phyloP scores from a whole-genome alignment of 208 protist species.

The Leishmania amazonensis region DNA sequence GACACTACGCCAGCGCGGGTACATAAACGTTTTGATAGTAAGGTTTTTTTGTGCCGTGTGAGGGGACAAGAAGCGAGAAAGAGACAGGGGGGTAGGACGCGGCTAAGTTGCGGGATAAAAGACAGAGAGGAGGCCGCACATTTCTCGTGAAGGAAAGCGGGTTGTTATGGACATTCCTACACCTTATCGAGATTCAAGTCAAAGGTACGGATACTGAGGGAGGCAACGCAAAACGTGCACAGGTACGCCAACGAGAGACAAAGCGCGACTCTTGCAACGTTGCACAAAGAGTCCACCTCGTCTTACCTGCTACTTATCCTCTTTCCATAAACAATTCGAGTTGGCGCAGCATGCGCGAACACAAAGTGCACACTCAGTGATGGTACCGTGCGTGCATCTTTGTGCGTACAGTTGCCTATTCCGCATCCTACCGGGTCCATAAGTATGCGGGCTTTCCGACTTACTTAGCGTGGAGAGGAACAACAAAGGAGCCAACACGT shows the following conservation, averaged over 20 bases:
- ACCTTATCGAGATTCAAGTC: neutral
- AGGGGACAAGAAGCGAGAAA: neutral
- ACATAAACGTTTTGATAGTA: no score
- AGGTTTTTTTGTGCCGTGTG: neutral
- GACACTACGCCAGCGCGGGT: neutral
- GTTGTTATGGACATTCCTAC: neutral
- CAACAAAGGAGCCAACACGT: neutral
- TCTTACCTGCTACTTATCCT: neutral
- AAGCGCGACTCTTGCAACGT: neutral
- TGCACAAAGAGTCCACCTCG: neutral
- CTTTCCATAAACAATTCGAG: neutral
- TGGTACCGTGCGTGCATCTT: neutral
- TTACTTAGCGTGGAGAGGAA: slow-evolving; percentile 15
- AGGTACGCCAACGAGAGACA: neutral
- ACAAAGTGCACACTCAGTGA: neutral
- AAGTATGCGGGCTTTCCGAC: neutral
- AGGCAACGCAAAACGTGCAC: neutral
- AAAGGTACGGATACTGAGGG: neutral
- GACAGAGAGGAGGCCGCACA: neutral
- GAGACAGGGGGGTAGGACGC: neutral
- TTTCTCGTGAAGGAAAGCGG: neutral
- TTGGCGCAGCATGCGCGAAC: neutral
- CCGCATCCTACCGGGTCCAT: neutral
- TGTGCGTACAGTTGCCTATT: neutral
- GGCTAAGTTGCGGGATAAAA: neutral